Base-by-base conservation (phyloP, 495 filamentous ascomycete genomes). In the Hypoxylon trugodes region DNA sequence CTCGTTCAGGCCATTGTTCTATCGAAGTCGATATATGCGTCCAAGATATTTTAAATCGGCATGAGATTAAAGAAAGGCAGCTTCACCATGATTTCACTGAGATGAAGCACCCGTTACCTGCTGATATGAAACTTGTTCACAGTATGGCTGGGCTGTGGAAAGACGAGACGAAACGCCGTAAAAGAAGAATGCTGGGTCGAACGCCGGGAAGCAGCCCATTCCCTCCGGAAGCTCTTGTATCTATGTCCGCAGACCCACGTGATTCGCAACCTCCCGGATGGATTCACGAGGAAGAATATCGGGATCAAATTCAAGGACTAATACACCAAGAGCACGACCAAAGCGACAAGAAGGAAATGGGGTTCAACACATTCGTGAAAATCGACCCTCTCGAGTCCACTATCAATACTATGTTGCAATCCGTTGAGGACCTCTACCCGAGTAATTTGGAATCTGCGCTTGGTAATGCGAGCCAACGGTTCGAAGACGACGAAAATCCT, bases 71-170 rank as follows among this genome's bases (percentile, higher is more conserved):
- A 43, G 83, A 89, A 50, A 85, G 96, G 18, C 80, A 76, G 3
- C 79, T 97, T 6, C 95, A 98, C 65, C 90, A 96, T 66, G 90
- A 96, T 68, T 97, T 98, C 56, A 75, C 86, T 16, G 96, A 98
- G 74, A 79, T 83, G 9, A 76, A 87, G n/a, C 80, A 83, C 32
- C 87, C 89, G 10, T 69, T 86, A 46, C 74, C 82, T 0, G 72
- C 84, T 1, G 87, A 92, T 61, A 79, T 93, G 69, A 95, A 93
- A 68, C 72, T 83, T 15, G 93, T 97, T 35, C 92, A 90, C 69
- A 98, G 96, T 62, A 91, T 98, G 88, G 93, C 91, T 53, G 91
- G 90, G 3, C 73, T 98, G 13, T 98, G 95, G 95, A 87, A 86
- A 73, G 93, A 97, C 69, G 95, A 98, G 73, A 91, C 88, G 1